These are phyloP conservation scores for Allantophomopsis lycopodina DNA, from an alignment of 2,329 filamentous ascomycete genomes.

Conservation along the genomic window DNA sequence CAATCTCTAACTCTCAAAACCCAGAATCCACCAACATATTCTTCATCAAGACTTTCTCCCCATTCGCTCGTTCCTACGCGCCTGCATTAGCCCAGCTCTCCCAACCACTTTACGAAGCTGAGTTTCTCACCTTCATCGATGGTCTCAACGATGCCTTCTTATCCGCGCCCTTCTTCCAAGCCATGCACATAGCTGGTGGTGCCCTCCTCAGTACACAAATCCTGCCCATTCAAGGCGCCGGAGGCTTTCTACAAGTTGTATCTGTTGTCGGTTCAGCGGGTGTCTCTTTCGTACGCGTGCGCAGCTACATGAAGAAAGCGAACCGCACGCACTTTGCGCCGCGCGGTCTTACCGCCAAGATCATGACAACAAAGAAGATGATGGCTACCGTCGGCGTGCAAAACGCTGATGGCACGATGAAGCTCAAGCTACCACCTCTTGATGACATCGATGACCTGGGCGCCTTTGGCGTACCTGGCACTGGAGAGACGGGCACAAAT, in stretches of 20 bases:
- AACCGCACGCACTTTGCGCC: conserved; percentile 6
- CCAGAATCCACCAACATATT: conserved; percentile 8
- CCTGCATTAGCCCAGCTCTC: conserved; percentile 2
- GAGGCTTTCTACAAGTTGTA: conserved; percentile 8
- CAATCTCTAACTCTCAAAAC: background rate
- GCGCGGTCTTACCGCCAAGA: conserved; percentile 4
- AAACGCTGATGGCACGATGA: conserved; percentile 6
- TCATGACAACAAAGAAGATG: conserved; percentile 10
- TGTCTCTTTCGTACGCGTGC: conserved; percentile 7
- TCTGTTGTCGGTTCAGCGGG: conserved; percentile 7
- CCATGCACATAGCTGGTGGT: conserved; percentile 9
- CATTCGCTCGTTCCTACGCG: conserved; percentile 7
- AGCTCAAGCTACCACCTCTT: conserved; percentile 7
- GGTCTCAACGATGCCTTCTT: conserved; percentile 15
- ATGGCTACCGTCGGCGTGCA: conserved; percentile 5
- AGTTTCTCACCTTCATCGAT: conserved; percentile 16
- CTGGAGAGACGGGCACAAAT: background rate
- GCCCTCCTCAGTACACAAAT: conserved; percentile 10
- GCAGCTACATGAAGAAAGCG: conserved; percentile 6
- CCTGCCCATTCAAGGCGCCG: conserved; percentile 9
- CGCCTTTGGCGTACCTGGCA: too few species aligned
- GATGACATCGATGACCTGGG: conserved; percentile 3
- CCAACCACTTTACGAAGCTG: conserved; percentile 4
- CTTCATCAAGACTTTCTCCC: conserved; percentile 9
- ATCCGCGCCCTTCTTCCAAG: conserved; percentile 13